These are phyloP conservation scores for Tagetes patula DNA, from an alignment of 129 eudicot species.

Conservation along the genomic window DNA sequence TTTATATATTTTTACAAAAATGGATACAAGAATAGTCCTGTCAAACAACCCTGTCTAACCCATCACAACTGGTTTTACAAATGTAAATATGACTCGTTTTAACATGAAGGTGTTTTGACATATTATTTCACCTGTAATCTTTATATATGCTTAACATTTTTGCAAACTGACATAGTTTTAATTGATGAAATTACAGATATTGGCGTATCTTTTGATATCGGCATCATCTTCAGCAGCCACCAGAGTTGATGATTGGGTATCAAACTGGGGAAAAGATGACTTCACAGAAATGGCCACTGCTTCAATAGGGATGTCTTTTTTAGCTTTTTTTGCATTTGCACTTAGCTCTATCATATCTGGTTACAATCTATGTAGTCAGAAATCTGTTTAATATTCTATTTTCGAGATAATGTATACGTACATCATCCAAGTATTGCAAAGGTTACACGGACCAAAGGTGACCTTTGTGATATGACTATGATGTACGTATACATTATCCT, in stretches of 20 bases:
- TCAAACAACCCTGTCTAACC: background rate
- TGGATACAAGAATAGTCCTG: background rate
- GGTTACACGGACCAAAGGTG: conserved; percentile 12
- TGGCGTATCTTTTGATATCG: conserved; percentile 89
- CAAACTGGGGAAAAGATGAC: conserved; percentile 91
- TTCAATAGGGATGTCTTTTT: conserved; percentile 81
- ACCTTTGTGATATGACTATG: conserved; percentile 5
- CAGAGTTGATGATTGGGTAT: conserved; percentile 82
- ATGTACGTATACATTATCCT: conserved; percentile 6
- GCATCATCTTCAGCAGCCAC: conserved; percentile 96
- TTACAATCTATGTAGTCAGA: conserved; percentile 71
- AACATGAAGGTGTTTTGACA: background rate
- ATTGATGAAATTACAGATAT: conserved; percentile 40
- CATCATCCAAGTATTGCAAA: conserved; percentile 15
- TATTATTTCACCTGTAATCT: background rate
- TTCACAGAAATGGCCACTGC: conserved; percentile 89
- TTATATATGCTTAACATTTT: background rate
- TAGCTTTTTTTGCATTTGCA: conserved; percentile 81
- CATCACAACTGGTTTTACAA: background rate
- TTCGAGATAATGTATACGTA: conserved; percentile 9
- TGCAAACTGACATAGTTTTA: background rate
- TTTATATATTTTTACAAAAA: background rate
- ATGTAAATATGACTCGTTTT: background rate
- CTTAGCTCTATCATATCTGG: conserved; percentile 78
- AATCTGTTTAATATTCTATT: conserved; percentile 34